Conservation (phyloP, 129 eudicot genomes). For the Apium graveolens region DNA sequence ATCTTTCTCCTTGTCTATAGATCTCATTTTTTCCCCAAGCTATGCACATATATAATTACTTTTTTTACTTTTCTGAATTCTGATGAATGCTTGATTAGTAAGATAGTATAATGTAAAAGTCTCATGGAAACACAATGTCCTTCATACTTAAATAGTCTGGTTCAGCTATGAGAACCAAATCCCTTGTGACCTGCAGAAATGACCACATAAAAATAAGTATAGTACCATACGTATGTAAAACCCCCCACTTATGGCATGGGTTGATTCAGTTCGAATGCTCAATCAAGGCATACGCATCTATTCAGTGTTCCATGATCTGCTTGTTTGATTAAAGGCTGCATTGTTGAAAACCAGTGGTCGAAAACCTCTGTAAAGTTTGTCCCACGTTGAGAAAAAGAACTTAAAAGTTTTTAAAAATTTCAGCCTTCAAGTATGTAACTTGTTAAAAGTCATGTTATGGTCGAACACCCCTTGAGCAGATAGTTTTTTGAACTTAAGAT, state of each 20-base stretch:
- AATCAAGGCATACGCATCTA: not conserved
- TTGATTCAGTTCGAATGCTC: not conserved
- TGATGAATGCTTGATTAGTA: not conserved
- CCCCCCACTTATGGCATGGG: not conserved
- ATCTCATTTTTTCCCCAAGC: not conserved
- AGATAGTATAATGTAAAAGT: not conserved
- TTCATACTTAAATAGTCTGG: not conserved
- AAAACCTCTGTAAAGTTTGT: not conserved
- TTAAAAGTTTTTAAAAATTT: not conserved
- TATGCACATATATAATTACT: not conserved
- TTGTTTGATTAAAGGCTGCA: not conserved
- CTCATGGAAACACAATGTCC: not conserved
- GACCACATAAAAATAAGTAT: not conserved
- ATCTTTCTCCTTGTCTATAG: not conserved
- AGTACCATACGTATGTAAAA: not conserved
- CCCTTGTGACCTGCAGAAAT: not conserved
- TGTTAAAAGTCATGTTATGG: not conserved
- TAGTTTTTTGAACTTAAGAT: not conserved
- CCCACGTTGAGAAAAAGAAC: not conserved
- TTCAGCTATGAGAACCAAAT: not conserved
- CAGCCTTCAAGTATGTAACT: not conserved
- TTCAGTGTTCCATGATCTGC: not conserved
- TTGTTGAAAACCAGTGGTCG: not conserved
- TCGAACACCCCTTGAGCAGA: not conserved
- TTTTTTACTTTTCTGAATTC: not conserved